Evolutionary conservation across 306 rosid genomes (phyloP).

Genomic region (Comarum palustre): DNA sequence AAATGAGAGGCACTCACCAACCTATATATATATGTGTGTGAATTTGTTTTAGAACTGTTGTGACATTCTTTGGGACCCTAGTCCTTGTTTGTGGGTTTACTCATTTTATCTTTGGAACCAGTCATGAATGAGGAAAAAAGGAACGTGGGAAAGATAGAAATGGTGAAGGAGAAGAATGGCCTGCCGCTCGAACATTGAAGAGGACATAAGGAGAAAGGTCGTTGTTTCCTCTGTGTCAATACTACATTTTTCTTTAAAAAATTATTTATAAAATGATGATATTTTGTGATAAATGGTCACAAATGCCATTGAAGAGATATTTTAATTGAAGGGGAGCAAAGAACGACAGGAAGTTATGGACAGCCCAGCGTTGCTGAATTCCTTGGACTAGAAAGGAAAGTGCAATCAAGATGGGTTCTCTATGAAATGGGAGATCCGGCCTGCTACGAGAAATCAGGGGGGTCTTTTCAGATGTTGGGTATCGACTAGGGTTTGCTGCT

Average conservation of each 20-base stretch:
- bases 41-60: background rate
- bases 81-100: background rate
- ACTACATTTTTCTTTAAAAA: background rate
- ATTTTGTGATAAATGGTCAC: too few species aligned
- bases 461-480: too few species aligned
- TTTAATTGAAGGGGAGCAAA: too few species aligned
- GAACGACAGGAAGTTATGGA: too few species aligned
- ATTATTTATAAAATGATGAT: background rate
- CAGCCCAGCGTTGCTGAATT: too few species aligned
- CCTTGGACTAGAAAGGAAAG: too few species aligned
- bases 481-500: too few species aligned
- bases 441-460: too few species aligned
- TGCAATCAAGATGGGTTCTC: too few species aligned
- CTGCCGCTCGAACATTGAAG: conserved; percentile 11
- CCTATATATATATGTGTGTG: background rate
- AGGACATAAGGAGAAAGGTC: conserved; percentile 7
- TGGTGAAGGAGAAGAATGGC: background rate
- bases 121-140: background rate
- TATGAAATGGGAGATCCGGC: too few species aligned
- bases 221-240: background rate
- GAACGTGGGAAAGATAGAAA: background rate
- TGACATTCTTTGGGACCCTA: background rate
- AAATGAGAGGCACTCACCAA: background rate
- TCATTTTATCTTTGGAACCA: background rate
- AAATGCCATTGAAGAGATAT: too few species aligned